Evolutionary conservation across 208 protist genomes (phyloP).

Genomic region (Tritrichomonas musculus): DNA sequence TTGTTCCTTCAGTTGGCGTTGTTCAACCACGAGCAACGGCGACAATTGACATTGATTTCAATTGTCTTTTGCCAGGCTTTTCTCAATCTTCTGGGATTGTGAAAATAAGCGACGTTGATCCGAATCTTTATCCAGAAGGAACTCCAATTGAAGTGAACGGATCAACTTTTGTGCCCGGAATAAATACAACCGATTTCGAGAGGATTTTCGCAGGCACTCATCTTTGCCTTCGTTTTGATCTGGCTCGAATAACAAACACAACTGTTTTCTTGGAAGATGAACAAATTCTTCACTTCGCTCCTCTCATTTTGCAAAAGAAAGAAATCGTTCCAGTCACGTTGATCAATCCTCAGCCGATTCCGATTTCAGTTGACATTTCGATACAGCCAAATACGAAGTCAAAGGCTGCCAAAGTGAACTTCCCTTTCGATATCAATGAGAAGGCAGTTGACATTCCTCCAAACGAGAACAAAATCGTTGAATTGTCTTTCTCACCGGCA

Average conservation of each 20-base stretch:
- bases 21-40: background rate
- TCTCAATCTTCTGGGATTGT: background rate
- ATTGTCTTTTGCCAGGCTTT: background rate
- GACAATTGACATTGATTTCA: background rate
- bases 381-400: background rate
- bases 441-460: background rate
- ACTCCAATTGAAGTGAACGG: background rate
- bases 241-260: background rate
- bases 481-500: background rate
- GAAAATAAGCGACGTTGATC: background rate
- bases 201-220: background rate
- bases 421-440: background rate
- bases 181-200: background rate
- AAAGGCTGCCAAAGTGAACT: background rate
- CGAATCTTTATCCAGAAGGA: background rate
- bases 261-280: constrained; percentile 15
- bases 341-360: background rate
- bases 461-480: background rate
- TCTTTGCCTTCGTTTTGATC: background rate
- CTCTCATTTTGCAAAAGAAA: background rate
- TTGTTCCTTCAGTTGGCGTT: background rate
- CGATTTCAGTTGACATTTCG: background rate
- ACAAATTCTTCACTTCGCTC: background rate
- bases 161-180: background rate
- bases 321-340: background rate